Conservation (phyloP, 352 stramenopile genomes). For the Globisporangium canariense region DNA sequence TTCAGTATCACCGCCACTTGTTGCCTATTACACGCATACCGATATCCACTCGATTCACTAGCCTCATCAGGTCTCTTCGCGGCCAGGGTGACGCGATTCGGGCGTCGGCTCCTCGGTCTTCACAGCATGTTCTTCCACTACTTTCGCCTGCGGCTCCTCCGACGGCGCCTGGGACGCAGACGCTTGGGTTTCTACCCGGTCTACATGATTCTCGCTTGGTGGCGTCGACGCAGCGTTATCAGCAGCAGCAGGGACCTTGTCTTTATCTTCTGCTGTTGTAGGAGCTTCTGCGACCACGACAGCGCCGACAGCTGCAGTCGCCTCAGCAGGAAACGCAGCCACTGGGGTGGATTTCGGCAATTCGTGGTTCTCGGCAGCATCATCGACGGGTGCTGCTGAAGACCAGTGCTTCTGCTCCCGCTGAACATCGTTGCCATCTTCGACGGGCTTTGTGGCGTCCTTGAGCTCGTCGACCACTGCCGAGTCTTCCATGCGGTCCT, state of each 20-base stretch:
- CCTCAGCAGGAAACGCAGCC: not conserved
- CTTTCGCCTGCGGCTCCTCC: not conserved
- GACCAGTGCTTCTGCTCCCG: not conserved
- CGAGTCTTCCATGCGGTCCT: conserved; percentile 1
- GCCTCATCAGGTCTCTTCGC: conserved; percentile 2
- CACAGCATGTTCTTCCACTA: not conserved
- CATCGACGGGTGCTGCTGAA: not conserved
- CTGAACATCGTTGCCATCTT: not conserved
- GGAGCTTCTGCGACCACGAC: not conserved
- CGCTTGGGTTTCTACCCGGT: not conserved
- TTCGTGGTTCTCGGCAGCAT: not conserved
- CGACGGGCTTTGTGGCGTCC: not conserved
- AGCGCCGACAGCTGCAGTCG: not conserved
- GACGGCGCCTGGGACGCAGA: not conserved
- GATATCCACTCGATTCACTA: too few species aligned
- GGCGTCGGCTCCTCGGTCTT: not conserved
- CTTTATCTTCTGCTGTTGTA: not conserved
- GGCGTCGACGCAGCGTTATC: not conserved
- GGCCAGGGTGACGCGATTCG: not conserved
- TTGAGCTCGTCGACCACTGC: not conserved
- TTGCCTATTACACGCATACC: not conserved
- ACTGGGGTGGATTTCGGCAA: not conserved
- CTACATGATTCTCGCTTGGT: not conserved
- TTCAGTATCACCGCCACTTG: too few species aligned
- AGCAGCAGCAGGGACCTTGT: not conserved